Evolutionary conservation across 192 early-diverging fungal species (phyloP).

Genomic region (Backusella tarrabulga): DNA sequence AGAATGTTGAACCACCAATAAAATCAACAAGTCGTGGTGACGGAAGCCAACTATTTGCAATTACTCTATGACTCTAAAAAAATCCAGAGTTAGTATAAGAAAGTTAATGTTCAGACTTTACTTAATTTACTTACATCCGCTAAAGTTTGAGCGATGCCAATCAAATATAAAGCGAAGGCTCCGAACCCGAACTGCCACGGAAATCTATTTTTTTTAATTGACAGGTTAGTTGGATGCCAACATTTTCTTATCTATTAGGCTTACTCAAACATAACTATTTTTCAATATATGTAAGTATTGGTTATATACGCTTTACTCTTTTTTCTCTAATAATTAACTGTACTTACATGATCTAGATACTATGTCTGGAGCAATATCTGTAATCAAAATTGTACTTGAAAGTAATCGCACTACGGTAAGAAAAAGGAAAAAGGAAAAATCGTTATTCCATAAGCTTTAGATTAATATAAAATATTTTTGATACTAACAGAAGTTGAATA

Average conservation of each 20-base stretch:
- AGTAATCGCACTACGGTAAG: constrained; percentile 21
- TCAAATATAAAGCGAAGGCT: constrained; percentile 28
- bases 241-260: background rate
- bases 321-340: background rate
- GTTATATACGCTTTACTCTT: background rate
- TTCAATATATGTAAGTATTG: background rate
- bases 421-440: background rate
- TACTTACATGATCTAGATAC: constrained; percentile 28
- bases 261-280: constrained; percentile 9
- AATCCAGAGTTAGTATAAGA: background rate
- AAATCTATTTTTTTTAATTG: background rate
- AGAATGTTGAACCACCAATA: constrained; percentile 16
- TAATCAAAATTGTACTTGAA: constrained; percentile 16
- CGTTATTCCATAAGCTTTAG: background rate
- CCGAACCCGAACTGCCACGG: constrained; percentile 34
- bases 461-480: background rate
- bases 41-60: constrained; percentile 32
- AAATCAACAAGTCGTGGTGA: constrained; percentile 27
- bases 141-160: constrained; percentile 31
- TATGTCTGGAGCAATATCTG: constrained; percentile 10
- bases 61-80: constrained; percentile 29
- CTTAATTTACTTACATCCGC: constrained; percentile 16
- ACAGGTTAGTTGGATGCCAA: background rate
- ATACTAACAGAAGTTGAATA: constrained; percentile 26
- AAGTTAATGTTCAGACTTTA: background rate